Evolutionary conservation across 768 basidiomycete genomes (phyloP).

Genomic region (Mycena vitilis): DNA sequence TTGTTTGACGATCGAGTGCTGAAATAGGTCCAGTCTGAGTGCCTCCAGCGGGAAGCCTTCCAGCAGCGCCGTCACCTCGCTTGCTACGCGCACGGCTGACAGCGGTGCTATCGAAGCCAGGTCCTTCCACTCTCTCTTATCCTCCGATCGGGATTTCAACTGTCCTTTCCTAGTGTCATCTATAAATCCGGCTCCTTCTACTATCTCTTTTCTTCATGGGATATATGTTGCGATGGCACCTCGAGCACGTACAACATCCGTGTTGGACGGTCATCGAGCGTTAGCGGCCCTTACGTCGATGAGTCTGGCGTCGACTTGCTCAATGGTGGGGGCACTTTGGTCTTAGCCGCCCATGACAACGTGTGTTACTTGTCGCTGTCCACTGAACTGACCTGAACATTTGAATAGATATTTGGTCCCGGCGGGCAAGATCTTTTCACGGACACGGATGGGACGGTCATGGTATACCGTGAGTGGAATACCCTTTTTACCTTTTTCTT

Average conservation of each 20-base stretch:
- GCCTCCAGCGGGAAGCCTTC: slow-evolving; percentile 56
- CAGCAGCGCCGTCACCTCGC: slow-evolving; percentile 51
- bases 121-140: too few species aligned
- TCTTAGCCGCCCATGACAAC: slow-evolving; percentile 56
- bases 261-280: slow-evolving; percentile 61
- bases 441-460: slow-evolving; percentile 58
- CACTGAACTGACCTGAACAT: neutral
- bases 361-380: slow-evolving; percentile 42
- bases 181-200: slow-evolving; percentile 58
- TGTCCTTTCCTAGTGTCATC: slow-evolving; percentile 39
- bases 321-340: slow-evolving; percentile 64
- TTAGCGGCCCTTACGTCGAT: slow-evolving; percentile 61
- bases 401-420: slow-evolving; percentile 59
- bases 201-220: slow-evolving; percentile 72
- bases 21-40: slow-evolving; percentile 41
- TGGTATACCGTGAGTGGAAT: slow-evolving; percentile 60
- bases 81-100: slow-evolving; percentile 58
- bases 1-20: neutral
- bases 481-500: slow-evolving; percentile 11
- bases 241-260: slow-evolving; percentile 71
- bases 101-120: slow-evolving; percentile 63
- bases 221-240: slow-evolving; percentile 62
- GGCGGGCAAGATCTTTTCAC: slow-evolving; percentile 64
- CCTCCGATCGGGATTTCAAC: too few species aligned
- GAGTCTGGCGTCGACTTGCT: slow-evolving; percentile 55